phyloP scores from a whole-genome alignment of 225 moss, liverwort and hornwort species.

The Polytrichum formosum region DNA sequence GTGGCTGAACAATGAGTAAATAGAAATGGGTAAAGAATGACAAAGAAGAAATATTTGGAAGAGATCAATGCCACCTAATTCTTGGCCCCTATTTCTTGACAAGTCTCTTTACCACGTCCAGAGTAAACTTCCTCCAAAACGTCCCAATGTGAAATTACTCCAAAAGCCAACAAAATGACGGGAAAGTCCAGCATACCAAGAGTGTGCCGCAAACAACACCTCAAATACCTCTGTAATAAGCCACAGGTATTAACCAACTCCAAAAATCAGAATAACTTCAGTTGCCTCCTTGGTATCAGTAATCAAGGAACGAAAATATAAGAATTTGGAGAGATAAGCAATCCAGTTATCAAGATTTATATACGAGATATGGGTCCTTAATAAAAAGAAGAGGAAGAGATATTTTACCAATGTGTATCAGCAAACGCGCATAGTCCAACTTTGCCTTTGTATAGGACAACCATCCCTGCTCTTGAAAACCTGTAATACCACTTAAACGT shows the following conservation, averaged over 20 bases:
- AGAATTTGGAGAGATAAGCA: not conserved
- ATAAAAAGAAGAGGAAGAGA: not conserved
- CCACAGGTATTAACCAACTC: not conserved
- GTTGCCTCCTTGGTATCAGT: not conserved
- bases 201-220: constrained; percentile 24
- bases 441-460: constrained; percentile 58
- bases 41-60: too few relatives aligned
- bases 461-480: constrained; percentile 61
- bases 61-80: too few relatives aligned
- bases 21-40: too few relatives aligned
- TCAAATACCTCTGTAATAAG: constrained; percentile 41
- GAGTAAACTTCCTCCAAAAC: not conserved
- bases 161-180: constrained; percentile 20
- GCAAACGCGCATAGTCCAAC: constrained; percentile 66
- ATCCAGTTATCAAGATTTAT: not conserved
- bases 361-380: not conserved
- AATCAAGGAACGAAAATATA: not conserved
- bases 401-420: constrained; percentile 65
- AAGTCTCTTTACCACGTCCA: not conserved
- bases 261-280: not conserved
- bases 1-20: too few relatives aligned
- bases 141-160: constrained; percentile 4
- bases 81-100: too few relatives aligned
- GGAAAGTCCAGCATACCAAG: constrained; percentile 32
- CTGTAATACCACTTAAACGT: constrained; percentile 24